Percentiles rank a stretch among this genome's conserved stretches.
Conservation (phyloP, 2,329 filamentous ascomycete species). For the Mycogone perniciosa region DNA sequence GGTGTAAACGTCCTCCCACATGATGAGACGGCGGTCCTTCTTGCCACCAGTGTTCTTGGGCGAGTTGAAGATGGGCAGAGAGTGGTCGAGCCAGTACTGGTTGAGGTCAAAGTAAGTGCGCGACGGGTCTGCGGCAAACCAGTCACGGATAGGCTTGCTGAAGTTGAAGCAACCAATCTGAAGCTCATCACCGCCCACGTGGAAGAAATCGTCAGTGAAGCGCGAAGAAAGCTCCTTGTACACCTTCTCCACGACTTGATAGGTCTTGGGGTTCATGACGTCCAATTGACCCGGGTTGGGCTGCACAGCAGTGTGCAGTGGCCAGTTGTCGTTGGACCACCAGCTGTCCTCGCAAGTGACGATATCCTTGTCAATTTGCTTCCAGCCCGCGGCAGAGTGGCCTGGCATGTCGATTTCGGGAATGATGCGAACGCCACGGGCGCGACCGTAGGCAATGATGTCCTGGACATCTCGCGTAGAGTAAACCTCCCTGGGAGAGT, state of each 20-base stretch:
- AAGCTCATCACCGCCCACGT: constrained; percentile 50
- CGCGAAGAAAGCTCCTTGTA: constrained; percentile 46
- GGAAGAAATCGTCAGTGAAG: constrained; percentile 48
- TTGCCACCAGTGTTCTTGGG: constrained; percentile 17
- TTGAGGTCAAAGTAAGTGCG: constrained; percentile 41
- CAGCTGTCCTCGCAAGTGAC: constrained; percentile 50
- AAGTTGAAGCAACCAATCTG: constrained; percentile 51
- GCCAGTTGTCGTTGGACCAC: constrained; percentile 55
- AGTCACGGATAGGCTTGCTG: constrained; percentile 41
- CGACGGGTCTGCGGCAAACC: constrained; percentile 41
- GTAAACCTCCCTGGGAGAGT: constrained; percentile 43
- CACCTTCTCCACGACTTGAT: constrained; percentile 46
- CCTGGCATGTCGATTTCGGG: constrained; percentile 54
- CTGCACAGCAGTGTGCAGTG: constrained; percentile 45
- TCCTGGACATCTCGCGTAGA: constrained; percentile 35
- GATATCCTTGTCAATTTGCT: constrained; percentile 45
- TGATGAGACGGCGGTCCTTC: constrained; percentile 44
- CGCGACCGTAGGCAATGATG: constrained; percentile 43
- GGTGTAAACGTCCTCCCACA: constrained; percentile 51
- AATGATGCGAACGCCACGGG: constrained; percentile 48
- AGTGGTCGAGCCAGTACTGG: constrained; percentile 48
- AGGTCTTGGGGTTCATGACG: constrained; percentile 49
- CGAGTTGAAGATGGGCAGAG: constrained; percentile 41
- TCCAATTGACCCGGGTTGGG: constrained; percentile 52
- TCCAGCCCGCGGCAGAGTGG: constrained; percentile 49